Evolutionary conservation across 2,329 filamentous ascomycete genomes (phyloP), one percentile per base, ranked within the genome.

Genomic region (Penicillium brevicompactum): DNA sequence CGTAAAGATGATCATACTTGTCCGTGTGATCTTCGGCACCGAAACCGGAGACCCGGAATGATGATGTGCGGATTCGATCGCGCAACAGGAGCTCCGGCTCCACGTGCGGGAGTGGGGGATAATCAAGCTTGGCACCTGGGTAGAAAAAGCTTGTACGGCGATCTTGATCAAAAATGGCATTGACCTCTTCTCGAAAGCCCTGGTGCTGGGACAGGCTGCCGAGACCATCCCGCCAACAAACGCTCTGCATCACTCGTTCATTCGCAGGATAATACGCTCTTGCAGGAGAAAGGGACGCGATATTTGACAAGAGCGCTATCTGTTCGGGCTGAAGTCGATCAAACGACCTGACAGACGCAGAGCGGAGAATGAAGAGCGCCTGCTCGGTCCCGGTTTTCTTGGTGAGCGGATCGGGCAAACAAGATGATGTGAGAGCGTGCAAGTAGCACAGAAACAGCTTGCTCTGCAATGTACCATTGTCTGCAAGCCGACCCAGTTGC

Each of bases 381-480:
- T 71, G 64, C 40, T 72, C 70, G 5, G 67, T 70, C 1, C 70
- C 70, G 3, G 68, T 69, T 34, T 54, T 60, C 10, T 59, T 54
- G 11, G 73, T 76, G 11, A 78, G 55, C 3, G 60, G 59, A 55
- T 78, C 75, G 4, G 65, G 61, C 2, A 75, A 46, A 16, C 65
- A 67, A 40, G 63, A 69, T 7, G 70, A 70, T 4, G 73, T 77
- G 8, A 73, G 13, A 4, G 73, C 75, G 57, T 78, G 74, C 14
- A 76, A 58, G 47, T 72, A 71, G 87, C 37, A 24, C 0, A 84
- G 69, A 16, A 78, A 75, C 0, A 88, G 69, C 49, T 80, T 83
- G 65, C 81, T 83, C 10, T 78, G 74, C 0, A 85, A 45, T 11
- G 71, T 80, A 0, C 79, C 80, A 57, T 79, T 82, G 16, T 82